phyloP scores from a whole-genome alignment of 2,329 filamentous ascomycete species.

The Fusarium temperatum region DNA sequence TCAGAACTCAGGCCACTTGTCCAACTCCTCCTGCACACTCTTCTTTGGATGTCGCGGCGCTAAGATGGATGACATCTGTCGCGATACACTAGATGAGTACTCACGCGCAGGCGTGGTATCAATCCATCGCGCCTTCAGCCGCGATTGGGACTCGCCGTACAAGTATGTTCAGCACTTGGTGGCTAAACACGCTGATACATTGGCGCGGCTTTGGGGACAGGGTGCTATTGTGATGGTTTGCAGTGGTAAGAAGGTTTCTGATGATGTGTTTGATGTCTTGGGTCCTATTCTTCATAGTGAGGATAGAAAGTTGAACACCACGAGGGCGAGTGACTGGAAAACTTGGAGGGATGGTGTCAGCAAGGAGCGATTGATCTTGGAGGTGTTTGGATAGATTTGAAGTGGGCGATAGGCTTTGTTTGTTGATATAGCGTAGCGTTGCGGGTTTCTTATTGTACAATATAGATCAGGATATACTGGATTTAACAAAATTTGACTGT shows the following conservation, averaged over 20 bases:
- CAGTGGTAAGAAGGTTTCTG: conserved; percentile 7
- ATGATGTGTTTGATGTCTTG: conserved; percentile 11
- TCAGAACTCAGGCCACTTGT: background rate
- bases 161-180: conserved; percentile 7
- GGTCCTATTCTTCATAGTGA: background rate
- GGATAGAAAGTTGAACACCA: background rate
- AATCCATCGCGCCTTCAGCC: background rate
- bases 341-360: background rate
- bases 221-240: conserved; percentile 4
- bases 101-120: background rate
- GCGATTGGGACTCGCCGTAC: background rate
- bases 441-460: background rate
- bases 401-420: rapidly evolving
- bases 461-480: background rate
- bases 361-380: conserved; percentile 5
- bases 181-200: background rate
- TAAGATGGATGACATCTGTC: conserved; percentile 5
- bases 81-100: background rate
- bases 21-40: background rate
- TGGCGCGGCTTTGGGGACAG: background rate
- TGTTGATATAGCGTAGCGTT: background rate
- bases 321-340: background rate
- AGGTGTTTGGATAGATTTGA: background rate
- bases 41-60: background rate
- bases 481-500: background rate